A percentile compares a stretch with the other conserved stretches of the same genome.
These are phyloP conservation scores for Oryza brachyantha DNA, from an alignment of 176 grass and related monocot genomes.

Conservation along the genomic window DNA sequence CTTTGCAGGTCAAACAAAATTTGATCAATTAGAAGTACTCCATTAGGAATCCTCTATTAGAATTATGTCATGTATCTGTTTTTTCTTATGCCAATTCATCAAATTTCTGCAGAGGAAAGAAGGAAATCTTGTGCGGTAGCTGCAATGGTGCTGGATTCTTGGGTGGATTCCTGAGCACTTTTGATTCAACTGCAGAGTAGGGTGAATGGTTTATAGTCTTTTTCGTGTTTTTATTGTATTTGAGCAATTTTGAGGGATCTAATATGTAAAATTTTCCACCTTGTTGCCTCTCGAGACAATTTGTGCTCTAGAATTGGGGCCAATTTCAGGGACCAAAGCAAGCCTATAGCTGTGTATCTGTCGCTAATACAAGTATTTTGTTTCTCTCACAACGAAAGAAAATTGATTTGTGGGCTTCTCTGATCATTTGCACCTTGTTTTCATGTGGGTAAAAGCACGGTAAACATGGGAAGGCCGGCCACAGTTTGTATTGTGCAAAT, in stretches of 20 bases:
- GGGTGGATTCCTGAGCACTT: slow-evolving; percentile 78
- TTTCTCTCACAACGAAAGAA: not conserved
- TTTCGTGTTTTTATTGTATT: not conserved
- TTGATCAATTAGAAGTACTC: not conserved
- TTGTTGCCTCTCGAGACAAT: not conserved
- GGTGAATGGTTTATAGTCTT: not conserved
- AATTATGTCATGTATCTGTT: not conserved
- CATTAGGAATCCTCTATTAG: not conserved
- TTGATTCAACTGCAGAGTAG: slow-evolving; percentile 58
- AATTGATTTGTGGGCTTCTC: not conserved
- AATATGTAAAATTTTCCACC: not conserved
- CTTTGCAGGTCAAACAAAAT: slow-evolving; percentile 79
- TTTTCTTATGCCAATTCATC: not conserved
- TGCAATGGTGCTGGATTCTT: slow-evolving; percentile 95
- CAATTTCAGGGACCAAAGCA: slow-evolving; percentile 6
- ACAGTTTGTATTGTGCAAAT: not conserved
- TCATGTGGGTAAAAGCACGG: not conserved
- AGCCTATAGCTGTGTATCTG: slow-evolving; percentile 2
- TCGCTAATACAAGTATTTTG: not conserved
- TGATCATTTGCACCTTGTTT: not conserved
- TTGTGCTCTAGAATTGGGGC: not conserved
- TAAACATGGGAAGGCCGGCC: too few species aligned
- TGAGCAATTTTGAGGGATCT: slow-evolving; percentile 16
- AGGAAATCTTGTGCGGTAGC: slow-evolving; percentile 83
- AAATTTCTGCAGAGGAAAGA: slow-evolving; percentile 55